phyloP scores from a whole-genome alignment of 441 rosid species.

The Corymbia calophylla region DNA sequence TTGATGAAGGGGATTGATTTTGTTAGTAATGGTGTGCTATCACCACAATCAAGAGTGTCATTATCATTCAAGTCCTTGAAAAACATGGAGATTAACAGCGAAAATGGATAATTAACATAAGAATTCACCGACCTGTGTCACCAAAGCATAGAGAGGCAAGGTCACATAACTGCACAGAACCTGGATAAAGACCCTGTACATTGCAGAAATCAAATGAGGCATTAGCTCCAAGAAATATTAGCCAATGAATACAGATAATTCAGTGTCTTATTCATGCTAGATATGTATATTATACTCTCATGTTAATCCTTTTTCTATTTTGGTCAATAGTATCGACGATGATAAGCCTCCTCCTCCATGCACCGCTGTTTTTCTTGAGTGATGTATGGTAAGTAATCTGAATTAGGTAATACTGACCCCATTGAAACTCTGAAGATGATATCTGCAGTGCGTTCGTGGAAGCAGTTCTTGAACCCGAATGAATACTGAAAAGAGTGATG shows the following conservation, averaged over 20 bases:
- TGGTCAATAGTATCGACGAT: background rate
- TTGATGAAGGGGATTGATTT: background rate
- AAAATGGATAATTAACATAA: background rate
- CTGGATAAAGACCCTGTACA: background rate
- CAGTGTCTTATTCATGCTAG: background rate
- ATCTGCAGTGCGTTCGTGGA: background rate
- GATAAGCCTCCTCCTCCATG: background rate
- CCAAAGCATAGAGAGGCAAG: conserved; percentile 9
- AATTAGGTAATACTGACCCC: background rate
- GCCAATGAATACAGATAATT: background rate
- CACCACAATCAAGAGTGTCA: background rate
- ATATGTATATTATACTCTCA: background rate
- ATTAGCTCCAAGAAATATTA: background rate
- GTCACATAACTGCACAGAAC: conserved; percentile 10
- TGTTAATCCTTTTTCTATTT: background rate
- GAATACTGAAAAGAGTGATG: background rate
- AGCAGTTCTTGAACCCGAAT: conserved; percentile 6
- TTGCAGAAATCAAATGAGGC: background rate
- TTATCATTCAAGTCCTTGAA: background rate
- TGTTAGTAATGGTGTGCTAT: background rate
- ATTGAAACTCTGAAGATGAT: conserved; percentile 1
- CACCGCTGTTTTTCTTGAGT: background rate
- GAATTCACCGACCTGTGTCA: background rate
- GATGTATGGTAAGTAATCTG: background rate
- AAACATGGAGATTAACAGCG: background rate